Evolutionary conservation across 2,329 filamentous ascomycete species (phyloP).

Genomic region (Paraphaeosphaeria sporulosa): DNA sequence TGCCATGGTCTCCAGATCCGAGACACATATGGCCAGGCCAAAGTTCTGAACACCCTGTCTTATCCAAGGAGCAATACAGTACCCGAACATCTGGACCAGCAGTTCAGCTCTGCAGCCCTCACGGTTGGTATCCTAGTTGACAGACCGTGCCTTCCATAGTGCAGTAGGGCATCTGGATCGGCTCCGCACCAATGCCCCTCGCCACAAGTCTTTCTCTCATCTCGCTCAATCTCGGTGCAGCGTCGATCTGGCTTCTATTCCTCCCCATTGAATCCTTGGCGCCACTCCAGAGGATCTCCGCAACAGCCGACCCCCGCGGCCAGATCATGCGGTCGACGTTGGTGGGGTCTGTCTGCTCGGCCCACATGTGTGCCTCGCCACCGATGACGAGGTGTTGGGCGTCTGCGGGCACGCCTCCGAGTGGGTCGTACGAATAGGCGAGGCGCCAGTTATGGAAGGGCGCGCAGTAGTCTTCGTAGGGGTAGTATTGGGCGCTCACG

Average conservation of each 20-base stretch:
- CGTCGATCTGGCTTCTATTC: conserved; percentile 75
- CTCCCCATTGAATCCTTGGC: conserved; percentile 68
- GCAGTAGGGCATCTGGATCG: conserved; percentile 78
- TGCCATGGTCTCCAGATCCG: too few species aligned
- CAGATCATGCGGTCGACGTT: conserved; percentile 80
- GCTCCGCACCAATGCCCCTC: conserved; percentile 69
- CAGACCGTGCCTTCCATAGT: conserved; percentile 62
- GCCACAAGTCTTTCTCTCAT: conserved; percentile 78
- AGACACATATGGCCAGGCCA: too few species aligned
- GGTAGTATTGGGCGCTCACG: conserved; percentile 64
- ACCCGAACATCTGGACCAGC: too few species aligned
- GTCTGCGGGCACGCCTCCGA: conserved; percentile 68
- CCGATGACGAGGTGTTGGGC: conserved; percentile 75
- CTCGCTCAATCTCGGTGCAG: conserved; percentile 73
- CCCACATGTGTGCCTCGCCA: conserved; percentile 84
- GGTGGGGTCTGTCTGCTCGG: conserved; percentile 76
- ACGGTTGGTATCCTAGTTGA: not conserved
- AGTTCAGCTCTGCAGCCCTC: not conserved
- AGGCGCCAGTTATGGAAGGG: conserved; percentile 83
- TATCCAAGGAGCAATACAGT: too few species aligned
- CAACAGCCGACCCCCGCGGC: conserved; percentile 77
- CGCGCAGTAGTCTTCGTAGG: conserved; percentile 81
- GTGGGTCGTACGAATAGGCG: conserved; percentile 81
- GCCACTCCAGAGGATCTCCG: conserved; percentile 83
- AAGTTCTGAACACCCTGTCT: too few species aligned